phyloP scores from a whole-genome alignment of 208 protist species.

The Crithidia expoeki region DNA sequence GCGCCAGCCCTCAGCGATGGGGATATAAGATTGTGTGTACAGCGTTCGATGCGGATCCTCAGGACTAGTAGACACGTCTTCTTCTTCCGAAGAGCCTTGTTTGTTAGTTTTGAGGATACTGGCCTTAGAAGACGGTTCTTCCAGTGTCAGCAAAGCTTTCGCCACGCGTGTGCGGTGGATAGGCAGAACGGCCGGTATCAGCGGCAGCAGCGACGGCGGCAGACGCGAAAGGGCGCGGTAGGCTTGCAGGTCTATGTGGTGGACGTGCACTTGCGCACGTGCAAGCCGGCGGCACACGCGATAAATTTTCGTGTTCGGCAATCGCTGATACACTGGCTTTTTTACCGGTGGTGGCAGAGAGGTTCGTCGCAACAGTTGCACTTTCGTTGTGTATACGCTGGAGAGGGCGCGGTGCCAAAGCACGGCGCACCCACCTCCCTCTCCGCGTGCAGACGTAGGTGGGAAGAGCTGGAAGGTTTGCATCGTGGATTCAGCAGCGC shows the following conservation, averaged over 20 bases:
- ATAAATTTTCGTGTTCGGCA: neutral
- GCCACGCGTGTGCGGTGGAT: constrained; percentile 22
- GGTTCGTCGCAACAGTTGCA: constrained; percentile 20
- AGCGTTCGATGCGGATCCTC: constrained; percentile 24
- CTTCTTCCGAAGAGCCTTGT: no score
- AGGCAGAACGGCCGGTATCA: constrained; percentile 20
- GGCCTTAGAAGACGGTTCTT: no score
- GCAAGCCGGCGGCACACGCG: neutral
- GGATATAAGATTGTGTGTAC: constrained; percentile 24
- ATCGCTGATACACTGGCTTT: neutral
- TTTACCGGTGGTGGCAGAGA: neutral
- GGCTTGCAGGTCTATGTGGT: constrained; percentile 21
- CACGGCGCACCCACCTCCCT: constrained; percentile 15
- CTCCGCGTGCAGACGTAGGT: neutral
- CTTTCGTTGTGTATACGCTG: constrained; percentile 17
- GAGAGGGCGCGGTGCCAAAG: constrained; percentile 25
- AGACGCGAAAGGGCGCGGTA: constrained; percentile 24
- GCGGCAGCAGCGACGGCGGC: constrained; percentile 11
- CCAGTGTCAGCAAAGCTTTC: constrained; percentile 23
- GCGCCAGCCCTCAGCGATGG: constrained; percentile 14
- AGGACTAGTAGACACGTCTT: no score
- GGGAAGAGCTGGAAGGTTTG: constrained; percentile 12
- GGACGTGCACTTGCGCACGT: constrained; percentile 15
- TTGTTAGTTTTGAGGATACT: no score
- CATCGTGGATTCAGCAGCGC: neutral